Percentiles rank a stretch among this genome's conserved stretches.
Conservation (phyloP, 352 stramenopile genomes). For the Globisporangium nunn region DNA sequence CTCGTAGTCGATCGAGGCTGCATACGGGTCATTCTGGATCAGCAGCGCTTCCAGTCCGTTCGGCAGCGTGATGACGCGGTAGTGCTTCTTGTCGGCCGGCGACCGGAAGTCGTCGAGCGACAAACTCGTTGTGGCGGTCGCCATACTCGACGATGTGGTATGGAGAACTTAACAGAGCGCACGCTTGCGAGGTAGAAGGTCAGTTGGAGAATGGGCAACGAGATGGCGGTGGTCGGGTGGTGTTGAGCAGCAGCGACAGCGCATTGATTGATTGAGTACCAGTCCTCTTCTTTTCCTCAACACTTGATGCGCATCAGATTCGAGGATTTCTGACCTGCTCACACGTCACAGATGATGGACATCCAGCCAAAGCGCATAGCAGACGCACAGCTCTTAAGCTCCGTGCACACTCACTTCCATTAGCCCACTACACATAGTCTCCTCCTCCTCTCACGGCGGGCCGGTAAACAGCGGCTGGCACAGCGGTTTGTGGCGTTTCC, state of each 20-base stretch:
- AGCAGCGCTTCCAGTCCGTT: conserved; percentile 68
- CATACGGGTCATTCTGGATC: conserved; percentile 32
- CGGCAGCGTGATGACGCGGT: conserved; percentile 49
- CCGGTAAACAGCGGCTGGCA: conserved; percentile 19
- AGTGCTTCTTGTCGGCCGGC: conserved; percentile 59
- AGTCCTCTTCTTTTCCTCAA: neutral
- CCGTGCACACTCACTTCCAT: neutral
- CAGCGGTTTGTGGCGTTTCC: conserved; percentile 52
- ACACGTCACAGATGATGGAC: neutral
- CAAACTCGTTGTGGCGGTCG: conserved; percentile 5
- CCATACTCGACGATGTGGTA: conserved; percentile 1
- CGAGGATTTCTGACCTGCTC: neutral
- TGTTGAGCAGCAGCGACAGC: too few species aligned
- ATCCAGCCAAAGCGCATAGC: too few species aligned
- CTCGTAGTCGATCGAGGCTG: neutral
- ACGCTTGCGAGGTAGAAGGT: neutral
- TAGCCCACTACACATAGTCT: neutral
- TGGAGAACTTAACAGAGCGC: neutral
- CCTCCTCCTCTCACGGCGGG: neutral
- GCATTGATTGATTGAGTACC: neutral
- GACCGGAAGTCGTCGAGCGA: conserved; percentile 48
- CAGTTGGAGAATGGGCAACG: neutral
- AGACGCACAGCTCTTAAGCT: too few species aligned
- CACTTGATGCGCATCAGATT: neutral
- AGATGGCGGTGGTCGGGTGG: neutral